A percentile compares a stretch with the other conserved stretches of the same genome.
Evolutionary conservation across 768 basidiomycete genomes (phyloP).

Genomic region (Exsudoporus frostii): DNA sequence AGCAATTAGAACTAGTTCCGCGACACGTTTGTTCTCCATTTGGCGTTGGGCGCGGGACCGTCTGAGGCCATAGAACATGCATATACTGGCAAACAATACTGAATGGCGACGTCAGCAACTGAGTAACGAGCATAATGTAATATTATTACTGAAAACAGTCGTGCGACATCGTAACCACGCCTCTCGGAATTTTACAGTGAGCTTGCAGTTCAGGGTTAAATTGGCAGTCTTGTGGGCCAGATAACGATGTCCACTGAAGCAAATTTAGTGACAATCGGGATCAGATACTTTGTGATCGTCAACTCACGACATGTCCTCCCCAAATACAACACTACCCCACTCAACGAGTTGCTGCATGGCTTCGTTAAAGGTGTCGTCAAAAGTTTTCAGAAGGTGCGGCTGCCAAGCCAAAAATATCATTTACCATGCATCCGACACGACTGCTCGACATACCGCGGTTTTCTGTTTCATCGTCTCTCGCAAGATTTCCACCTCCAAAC

Average conservation of each 20-base stretch:
- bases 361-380: constrained; percentile 74
- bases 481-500: constrained; percentile 57
- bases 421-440: constrained; percentile 7
- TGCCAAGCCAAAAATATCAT: constrained; percentile 31
- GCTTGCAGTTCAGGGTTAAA: constrained; percentile 62
- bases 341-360: constrained; percentile 74
- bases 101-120: constrained; percentile 17
- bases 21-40: constrained; percentile 62
- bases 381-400: constrained; percentile 54
- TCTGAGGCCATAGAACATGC: constrained; percentile 18
- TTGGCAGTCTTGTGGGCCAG: constrained; percentile 69
- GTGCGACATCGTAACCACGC: constrained; percentile 66
- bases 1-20: constrained; percentile 73
- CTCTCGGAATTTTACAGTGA: constrained; percentile 64
- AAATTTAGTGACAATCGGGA: constrained; percentile 21
- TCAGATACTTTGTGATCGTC: constrained; percentile 24
- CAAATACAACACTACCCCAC: constrained; percentile 70
- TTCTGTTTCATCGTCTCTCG: constrained; percentile 55
- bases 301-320: constrained; percentile 62
- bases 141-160: constrained; percentile 55
- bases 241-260: constrained; percentile 64
- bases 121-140: constrained; percentile 5
- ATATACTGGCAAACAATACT: constrained; percentile 28
- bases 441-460: constrained; percentile 44
- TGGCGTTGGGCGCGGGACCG: constrained; percentile 45